Evolutionary conservation across 805 yeast genomes (phyloP), one percentile per base, ranked within the genome.

Genomic region (Metschnikowia bowlesiae): DNA sequence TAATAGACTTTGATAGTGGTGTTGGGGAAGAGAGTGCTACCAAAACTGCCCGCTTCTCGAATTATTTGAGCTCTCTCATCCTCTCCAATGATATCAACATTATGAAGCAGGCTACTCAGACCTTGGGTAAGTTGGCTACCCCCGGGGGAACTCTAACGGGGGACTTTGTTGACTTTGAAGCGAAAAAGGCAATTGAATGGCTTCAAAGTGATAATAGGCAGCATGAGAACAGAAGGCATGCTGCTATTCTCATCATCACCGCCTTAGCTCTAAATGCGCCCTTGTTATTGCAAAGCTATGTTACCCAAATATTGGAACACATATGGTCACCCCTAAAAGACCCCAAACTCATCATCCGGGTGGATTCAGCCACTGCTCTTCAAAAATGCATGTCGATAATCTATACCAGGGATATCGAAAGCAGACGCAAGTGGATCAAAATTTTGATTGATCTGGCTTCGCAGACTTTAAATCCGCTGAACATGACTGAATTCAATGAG

Each of bases 121-220:
- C 96, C 0, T 74, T 94, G 55, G 99, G 98, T 10, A 86, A 85
- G 61, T 74, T 92, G 56, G 96, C 97, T 0, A 81, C 84, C 6
- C 92, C 96, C 0, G 96, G 96, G 29, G 94, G 96, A 0, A 83
- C 95, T 1, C 69, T 90, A 48, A 89, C 96, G 0, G 90, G 95
- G 0, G 97, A 90, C 46, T 86, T 92, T 65, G 97, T 94, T 29
- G 97, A 92, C 54, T 87, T 82, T 59, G 97, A 92, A 65, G 94
- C 94, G 8, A 88, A 86, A 62, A 78, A 87, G 44, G 89, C 96
- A 37, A 76, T 92, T 46, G 99, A 94, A 66, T 86, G 97, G 92
- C 77, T 92, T 26, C 87, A 89, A 33, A 78, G 85, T n/a, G 96
- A 90, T 54, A 69, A 64, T 51, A 84, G 89, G 56, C 89, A 86